phyloP scores from a whole-genome alignment of 257 asterid genomes.

The Catharanthus roseus region DNA sequence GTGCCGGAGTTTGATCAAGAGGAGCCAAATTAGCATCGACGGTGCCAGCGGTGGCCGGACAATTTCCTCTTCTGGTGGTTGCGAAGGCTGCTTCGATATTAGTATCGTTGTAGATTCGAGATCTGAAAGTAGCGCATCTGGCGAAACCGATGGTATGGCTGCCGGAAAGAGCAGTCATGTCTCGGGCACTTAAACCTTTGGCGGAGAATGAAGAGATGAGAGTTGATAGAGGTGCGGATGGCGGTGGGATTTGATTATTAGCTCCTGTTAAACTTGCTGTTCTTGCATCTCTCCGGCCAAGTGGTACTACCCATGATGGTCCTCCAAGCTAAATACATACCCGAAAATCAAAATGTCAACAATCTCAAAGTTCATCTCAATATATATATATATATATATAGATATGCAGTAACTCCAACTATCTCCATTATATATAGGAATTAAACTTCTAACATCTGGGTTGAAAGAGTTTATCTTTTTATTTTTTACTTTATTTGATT shows the following conservation, averaged over 20 bases:
- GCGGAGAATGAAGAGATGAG: slow-evolving; percentile 37
- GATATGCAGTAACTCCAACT: too few species aligned
- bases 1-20: slow-evolving; percentile 36
- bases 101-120: slow-evolving; percentile 52
- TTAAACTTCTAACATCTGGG: too few species aligned
- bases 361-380: background rate
- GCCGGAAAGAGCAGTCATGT: slow-evolving; percentile 66
- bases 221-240: slow-evolving; percentile 32
- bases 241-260: slow-evolving; percentile 43
- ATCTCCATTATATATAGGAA: too few species aligned
- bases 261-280: slow-evolving; percentile 47
- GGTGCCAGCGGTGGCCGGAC: slow-evolving; percentile 55
- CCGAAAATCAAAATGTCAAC: too few species aligned
- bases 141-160: slow-evolving; percentile 69
- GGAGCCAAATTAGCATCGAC: slow-evolving; percentile 37
- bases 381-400: too few species aligned
- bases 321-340: slow-evolving; percentile 68
- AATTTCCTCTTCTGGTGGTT: slow-evolving; percentile 33
- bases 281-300: slow-evolving; percentile 60
- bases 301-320: slow-evolving; percentile 44
- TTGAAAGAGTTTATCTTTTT: too few species aligned
- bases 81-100: slow-evolving; percentile 50
- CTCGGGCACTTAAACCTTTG: slow-evolving; percentile 45
- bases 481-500: too few species aligned
- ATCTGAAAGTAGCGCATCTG: slow-evolving; percentile 41